A percentile compares a stretch with the other conserved stretches of the same genome.
Evolutionary conservation across 192 early-diverging fungal species (phyloP).

Genomic region (Coemansia sp.): DNA sequence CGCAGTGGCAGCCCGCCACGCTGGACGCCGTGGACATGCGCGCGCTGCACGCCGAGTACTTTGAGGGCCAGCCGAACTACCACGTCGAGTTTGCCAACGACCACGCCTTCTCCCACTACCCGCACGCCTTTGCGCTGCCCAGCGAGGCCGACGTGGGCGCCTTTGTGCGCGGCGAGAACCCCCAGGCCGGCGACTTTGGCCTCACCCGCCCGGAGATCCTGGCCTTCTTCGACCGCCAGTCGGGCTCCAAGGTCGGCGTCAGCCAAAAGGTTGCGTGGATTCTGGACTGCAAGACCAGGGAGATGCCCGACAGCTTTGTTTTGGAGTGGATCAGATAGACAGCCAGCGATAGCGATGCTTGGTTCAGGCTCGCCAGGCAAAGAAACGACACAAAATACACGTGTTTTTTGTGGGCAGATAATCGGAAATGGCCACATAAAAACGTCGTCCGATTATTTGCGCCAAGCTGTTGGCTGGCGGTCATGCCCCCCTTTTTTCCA

Average conservation of each 20-base stretch:
- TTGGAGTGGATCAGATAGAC: constrained; percentile 14
- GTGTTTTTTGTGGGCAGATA: too few species aligned
- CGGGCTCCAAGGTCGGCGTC: constrained; percentile 63
- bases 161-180: constrained; percentile 62
- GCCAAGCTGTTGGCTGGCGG: too few species aligned
- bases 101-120: constrained; percentile 53
- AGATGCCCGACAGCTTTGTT: constrained; percentile 6
- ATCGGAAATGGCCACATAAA: too few species aligned
- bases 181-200: constrained; percentile 58
- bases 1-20: constrained; percentile 68
- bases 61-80: constrained; percentile 28
- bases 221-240: constrained; percentile 58
- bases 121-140: constrained; percentile 62
- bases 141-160: constrained; percentile 61
- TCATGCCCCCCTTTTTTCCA: too few species aligned
- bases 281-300: constrained; percentile 3
- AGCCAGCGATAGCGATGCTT: too few species aligned
- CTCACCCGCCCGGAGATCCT: constrained; percentile 56
- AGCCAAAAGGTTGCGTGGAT: constrained; percentile 59
- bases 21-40: constrained; percentile 52
- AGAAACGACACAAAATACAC: too few species aligned
- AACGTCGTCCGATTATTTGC: too few species aligned
- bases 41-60: constrained; percentile 56
- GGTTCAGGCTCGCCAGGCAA: too few species aligned
- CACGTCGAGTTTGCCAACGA: constrained; percentile 32